Conservation (phyloP, 2,329 filamentous ascomycete species). For the Cladobotryum mycophilum region DNA sequence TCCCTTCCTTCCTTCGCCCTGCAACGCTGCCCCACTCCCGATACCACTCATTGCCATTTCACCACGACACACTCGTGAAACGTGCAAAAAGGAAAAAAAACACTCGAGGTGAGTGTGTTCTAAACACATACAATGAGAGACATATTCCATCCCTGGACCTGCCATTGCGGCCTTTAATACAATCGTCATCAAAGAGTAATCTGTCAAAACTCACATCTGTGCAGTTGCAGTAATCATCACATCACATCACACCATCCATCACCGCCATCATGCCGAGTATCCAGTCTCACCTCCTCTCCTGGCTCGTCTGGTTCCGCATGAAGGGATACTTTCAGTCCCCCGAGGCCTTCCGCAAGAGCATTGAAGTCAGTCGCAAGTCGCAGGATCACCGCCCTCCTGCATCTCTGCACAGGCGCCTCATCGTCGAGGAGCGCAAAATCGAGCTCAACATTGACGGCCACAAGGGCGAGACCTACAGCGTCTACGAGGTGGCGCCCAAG, state of each 20-base stretch:
- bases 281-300: slow-evolving; percentile 22
- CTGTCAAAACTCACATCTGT: too few species aligned
- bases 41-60: too few species aligned
- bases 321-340: slow-evolving; percentile 22
- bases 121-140: too few species aligned
- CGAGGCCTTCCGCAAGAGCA: slow-evolving; percentile 18
- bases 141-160: too few species aligned
- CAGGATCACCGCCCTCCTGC: slow-evolving; percentile 17
- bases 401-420: slow-evolving; percentile 20
- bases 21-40: too few species aligned
- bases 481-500: slow-evolving; percentile 27
- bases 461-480: slow-evolving; percentile 14
- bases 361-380: slow-evolving; percentile 19
- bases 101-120: too few species aligned
- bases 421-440: slow-evolving; percentile 18
- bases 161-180: too few species aligned
- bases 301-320: slow-evolving; percentile 21
- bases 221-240: neutral
- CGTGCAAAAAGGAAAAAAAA: too few species aligned
- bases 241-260: too few species aligned
- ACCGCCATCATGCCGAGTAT: slow-evolving; percentile 13
- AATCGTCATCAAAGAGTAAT: too few species aligned
- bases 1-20: too few species aligned
- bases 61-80: too few species aligned
- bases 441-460: neutral